Evolutionary conservation across 202 grass and related monocot species (phyloP), one percentile per base, ranked within the genome.

Genomic region (Sporobolus alterniflorus): DNA sequence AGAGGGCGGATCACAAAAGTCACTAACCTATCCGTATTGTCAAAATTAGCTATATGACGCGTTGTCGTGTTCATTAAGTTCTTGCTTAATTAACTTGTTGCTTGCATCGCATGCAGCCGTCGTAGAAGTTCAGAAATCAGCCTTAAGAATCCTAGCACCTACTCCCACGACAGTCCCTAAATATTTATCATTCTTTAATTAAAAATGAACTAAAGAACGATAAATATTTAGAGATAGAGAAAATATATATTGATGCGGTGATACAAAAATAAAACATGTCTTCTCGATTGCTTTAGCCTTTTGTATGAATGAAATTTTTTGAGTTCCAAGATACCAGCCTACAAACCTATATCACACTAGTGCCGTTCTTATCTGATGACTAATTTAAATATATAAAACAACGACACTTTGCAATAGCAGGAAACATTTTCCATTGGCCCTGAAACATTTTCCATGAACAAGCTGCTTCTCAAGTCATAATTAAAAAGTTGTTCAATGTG

Each of bases 21-120:
- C 88, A 80, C 79, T 75, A 79, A 57, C 84, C 88, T 83, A 90
- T 25, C 75, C 51, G 11, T 26, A 51, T 83, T 87, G 69, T 90
- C 83, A 90, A 83, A 64, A 64, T 69, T 62, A 82, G 16, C 73
- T 82, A 50, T 8, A 8, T 6, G 36, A 39, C 14, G 34, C 36
- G 64, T 30, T 74, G 41, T 48, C 33, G 73, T 82, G 67, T 74
- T 86, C 79, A 8, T 39, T 4, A 89, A 54, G 44, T 34, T 83
- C 66, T 60, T 77, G 79, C 14, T 9, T 29, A 26, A 25, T 18
- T 39, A 74, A 50, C 36, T 83, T 75, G 3, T 39, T 39, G 36
- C 36, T 39, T 39, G 36, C 36, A 21, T 59, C 26, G 76, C 32
- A 71, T 83, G 73, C 65, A 40, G 60, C 46, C 83, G 67, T 54